These are phyloP conservation scores for Colletotrichum eleusines DNA, from an alignment of 2,329 filamentous ascomycete genomes.

Conservation along the genomic window DNA sequence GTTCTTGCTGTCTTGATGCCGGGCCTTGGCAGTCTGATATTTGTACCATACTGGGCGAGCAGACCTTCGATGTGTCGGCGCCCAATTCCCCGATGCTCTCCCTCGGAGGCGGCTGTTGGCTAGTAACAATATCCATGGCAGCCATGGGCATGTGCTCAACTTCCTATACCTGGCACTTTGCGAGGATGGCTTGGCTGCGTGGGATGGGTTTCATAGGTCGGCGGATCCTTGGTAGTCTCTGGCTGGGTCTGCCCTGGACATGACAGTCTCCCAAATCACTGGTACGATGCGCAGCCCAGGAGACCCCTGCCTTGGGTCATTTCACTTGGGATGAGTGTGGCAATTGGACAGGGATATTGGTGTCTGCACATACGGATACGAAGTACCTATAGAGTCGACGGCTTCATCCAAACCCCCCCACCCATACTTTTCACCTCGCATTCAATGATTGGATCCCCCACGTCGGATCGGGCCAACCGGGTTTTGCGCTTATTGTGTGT, in stretches of 20 bases:
- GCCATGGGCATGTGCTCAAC: background rate
- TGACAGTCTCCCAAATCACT: background rate
- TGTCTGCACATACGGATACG: no score
- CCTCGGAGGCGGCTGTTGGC: background rate
- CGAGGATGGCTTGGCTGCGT: background rate
- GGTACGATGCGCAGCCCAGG: background rate
- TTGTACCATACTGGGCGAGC: background rate
- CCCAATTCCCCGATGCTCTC: background rate
- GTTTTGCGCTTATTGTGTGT: background rate
- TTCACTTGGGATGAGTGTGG: background rate
- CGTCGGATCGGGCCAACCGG: background rate
- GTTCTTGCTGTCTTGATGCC: background rate
- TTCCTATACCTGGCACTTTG: background rate
- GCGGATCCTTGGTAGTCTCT: no score
- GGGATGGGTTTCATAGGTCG: background rate
- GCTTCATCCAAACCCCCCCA: background rate
- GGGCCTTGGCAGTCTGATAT: no score
- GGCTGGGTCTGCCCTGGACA: background rate
- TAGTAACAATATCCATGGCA: background rate
- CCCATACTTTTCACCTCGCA: background rate
- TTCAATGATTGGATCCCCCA: background rate
- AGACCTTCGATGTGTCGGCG: background rate
- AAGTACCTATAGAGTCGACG: background rate
- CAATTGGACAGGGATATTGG: background rate
- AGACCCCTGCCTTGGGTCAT: background rate